Evolutionary conservation across 2,329 filamentous ascomycete species (phyloP), one percentile per base, ranked within the genome.

Genomic region (Talaromyces sp.): DNA sequence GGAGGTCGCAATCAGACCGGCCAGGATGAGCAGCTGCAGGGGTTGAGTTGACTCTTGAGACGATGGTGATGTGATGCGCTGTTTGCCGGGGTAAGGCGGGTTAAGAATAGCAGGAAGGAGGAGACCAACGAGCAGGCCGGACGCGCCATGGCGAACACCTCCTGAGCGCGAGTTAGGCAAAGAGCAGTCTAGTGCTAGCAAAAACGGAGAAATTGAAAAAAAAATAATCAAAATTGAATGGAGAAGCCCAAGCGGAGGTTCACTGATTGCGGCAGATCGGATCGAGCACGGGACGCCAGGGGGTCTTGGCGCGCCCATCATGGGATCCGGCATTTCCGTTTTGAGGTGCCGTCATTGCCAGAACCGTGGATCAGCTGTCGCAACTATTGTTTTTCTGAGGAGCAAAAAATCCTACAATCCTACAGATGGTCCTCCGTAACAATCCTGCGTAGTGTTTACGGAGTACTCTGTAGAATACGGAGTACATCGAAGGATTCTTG

Each of bases 231-330:
- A 4, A 11, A 14, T 5, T 17, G 17, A n/a, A 38, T n/a, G 11
- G 19, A 46, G 43, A 46, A 11, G 43, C 43, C 43, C 24, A 46
- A 24, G 32, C 32, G 41, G 4, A 46, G 24, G 43, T 11, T 46
- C 35, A n/a, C n/a, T n/a, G 43, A 46, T 46, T 41, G 53, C 53
- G 29, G 31, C 53, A 35, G 53, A 55, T 55, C 53, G 32, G 53
- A 35, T 55, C 32, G 26, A 19, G 27, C 43, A 50, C 43, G 19
- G 43, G 51, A 53, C 26, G 51, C 21, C 31, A 29, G 26, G 26
- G 51, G 11, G 51, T 21, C 31, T 32, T 53, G 51, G 51, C 31
- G 24, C 21, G 35, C 17, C 53, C 10, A 41, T 24, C 32, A 35
- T 14, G 24, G 29, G 50, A 29, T 11, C 26, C 14, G 49, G 14